Evolutionary conservation across 2,329 filamentous ascomycete species (phyloP).

Genomic region (Ceratocystis cacaofunesta): DNA sequence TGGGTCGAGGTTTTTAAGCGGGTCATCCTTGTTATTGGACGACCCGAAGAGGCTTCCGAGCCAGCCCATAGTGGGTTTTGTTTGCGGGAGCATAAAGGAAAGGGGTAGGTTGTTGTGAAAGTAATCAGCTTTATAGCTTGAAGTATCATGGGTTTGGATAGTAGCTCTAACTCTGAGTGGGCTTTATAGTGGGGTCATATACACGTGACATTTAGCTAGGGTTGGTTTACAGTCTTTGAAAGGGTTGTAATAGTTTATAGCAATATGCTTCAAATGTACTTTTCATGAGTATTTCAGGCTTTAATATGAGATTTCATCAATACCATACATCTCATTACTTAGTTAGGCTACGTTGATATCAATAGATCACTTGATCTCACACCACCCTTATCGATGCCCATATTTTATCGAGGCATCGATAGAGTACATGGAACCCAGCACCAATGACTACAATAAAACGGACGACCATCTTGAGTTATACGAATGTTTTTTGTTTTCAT

Average conservation of each 20-base stretch:
- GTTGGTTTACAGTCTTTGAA: too few species aligned
- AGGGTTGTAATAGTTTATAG: too few species aligned
- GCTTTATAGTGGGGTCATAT: neutral
- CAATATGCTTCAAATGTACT: too few species aligned
- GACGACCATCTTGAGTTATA: conserved; percentile 5
- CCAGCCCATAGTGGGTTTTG: conserved; percentile 37
- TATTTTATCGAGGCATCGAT: neutral
- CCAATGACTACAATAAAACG: neutral
- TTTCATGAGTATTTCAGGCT: too few species aligned
- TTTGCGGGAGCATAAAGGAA: neutral
- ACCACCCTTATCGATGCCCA: neutral
- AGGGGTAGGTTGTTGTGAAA: neutral
- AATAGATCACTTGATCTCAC: too few species aligned
- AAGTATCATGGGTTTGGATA: neutral
- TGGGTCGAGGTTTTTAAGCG: conserved; percentile 63
- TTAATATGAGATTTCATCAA: too few species aligned
- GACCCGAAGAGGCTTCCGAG: conserved; percentile 39
- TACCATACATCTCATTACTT: too few species aligned
- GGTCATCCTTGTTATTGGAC: conserved; percentile 32
- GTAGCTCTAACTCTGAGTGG: neutral
- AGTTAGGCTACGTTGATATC: too few species aligned
- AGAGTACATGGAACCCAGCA: neutral
- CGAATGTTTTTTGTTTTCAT: conserved; percentile 14
- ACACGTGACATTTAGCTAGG: too few species aligned
- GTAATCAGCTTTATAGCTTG: neutral